Percentiles rank a stretch among this genome's conserved stretches.
Evolutionary conservation across 139 green algal genomes (phyloP).

Genomic region (Tetraselmis striata): DNA sequence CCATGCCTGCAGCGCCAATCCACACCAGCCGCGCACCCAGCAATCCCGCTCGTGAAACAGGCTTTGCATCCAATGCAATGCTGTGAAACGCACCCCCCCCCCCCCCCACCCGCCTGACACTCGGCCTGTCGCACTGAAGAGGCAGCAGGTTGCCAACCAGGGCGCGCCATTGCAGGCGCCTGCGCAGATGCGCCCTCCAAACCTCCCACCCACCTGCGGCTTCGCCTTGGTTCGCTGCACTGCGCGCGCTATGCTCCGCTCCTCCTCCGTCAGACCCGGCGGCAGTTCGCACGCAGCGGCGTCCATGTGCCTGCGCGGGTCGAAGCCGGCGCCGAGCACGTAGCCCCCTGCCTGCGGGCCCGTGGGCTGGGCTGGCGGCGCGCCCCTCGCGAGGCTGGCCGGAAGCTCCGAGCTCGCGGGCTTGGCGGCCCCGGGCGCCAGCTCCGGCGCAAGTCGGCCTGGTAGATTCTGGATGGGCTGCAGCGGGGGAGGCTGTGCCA

Average conservation of each 20-base stretch:
- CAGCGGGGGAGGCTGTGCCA: background rate
- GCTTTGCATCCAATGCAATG: no score
- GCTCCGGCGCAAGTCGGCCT: background rate
- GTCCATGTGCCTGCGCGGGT: background rate
- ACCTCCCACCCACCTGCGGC: background rate
- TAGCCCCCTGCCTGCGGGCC: background rate
- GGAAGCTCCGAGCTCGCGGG: background rate
- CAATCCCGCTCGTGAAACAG: no score
- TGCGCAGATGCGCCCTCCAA: no score
- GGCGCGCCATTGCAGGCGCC: no score
- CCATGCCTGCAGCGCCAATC: background rate
- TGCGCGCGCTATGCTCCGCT: background rate
- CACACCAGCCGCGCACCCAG: no score
- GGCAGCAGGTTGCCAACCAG: no score
- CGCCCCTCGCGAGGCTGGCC: background rate
- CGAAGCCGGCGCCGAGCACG: background rate
- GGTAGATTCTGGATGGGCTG: background rate
- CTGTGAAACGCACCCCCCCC: no score
- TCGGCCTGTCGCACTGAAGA: no score
- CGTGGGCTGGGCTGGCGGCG: no score
- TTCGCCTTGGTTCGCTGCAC: background rate
- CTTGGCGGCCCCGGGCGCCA: background rate
- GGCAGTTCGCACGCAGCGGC: background rate
- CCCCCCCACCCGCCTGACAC: no score
- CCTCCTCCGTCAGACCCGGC: background rate